phyloP scores from a whole-genome alignment of 306 rosid species.

The Cucurbita moschata region DNA sequence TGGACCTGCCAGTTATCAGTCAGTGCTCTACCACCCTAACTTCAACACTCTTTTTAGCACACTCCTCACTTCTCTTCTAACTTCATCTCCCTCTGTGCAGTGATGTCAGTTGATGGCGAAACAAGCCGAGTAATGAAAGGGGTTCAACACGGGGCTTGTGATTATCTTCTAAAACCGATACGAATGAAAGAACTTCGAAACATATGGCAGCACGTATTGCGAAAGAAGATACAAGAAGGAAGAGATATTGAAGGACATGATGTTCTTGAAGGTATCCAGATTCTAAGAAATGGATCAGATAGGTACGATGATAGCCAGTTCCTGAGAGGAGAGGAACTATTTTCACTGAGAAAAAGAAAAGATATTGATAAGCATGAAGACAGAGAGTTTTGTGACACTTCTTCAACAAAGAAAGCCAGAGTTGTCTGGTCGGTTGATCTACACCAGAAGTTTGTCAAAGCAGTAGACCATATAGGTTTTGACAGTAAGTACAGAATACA shows the following conservation, averaged over 20 bases:
- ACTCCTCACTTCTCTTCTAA: neutral
- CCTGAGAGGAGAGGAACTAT: constrained; percentile 45
- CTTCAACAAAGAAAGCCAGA: constrained; percentile 76
- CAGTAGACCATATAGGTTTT: constrained; percentile 87
- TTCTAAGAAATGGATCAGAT: constrained; percentile 51
- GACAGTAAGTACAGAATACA: constrained; percentile 53
- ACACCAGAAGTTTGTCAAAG: constrained; percentile 94
- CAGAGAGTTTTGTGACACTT: constrained; percentile 49
- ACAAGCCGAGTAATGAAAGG: constrained; percentile 96
- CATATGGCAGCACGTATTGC: constrained; percentile 90
- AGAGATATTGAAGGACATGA: constrained; percentile 74
- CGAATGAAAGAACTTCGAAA: constrained; percentile 92
- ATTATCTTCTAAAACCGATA: constrained; percentile 92
- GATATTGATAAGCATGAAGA: constrained; percentile 62
- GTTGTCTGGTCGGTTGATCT: constrained; percentile 98
- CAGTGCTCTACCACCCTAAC: constrained; percentile 33
- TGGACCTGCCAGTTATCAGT: constrained; percentile 99
- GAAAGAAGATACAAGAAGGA: constrained; percentile 81
- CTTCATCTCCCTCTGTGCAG: constrained; percentile 23
- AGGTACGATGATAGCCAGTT: constrained; percentile 58
- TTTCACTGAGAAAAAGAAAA: constrained; percentile 53
- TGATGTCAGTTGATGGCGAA: constrained; percentile 99
- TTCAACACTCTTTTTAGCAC: constrained; percentile 8
- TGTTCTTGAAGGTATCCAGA: constrained; percentile 41
- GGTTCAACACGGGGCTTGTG: constrained; percentile 96